These are phyloP conservation scores for Anthoceros angustus DNA, from an alignment of 225 moss, liverwort and hornwort species.

Conservation along the genomic window DNA sequence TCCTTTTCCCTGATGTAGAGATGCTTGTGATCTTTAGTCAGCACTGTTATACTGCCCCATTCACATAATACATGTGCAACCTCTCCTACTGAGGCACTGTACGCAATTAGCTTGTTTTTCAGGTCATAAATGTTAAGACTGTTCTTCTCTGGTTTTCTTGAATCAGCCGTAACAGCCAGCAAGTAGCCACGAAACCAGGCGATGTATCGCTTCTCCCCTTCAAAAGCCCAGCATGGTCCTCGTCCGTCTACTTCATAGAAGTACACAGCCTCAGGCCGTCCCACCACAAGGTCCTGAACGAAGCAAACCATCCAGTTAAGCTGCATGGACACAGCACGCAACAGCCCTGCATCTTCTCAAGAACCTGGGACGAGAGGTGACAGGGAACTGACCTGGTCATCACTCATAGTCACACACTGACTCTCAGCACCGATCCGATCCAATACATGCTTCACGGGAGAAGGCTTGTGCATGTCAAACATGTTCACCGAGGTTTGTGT, in stretches of 20 bases:
- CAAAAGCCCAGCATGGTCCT: conserved; percentile 95
- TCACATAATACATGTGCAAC: conserved; percentile 81
- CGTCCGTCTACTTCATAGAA: conserved; percentile 92
- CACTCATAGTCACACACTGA: conserved; percentile 84
- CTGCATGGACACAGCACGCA: background rate
- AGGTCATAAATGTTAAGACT: conserved; percentile 79
- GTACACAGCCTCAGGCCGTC: conserved; percentile 76
- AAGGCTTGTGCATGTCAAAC: conserved; percentile 73
- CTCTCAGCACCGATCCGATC: conserved; percentile 74
- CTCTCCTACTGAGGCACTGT: conserved; percentile 65
- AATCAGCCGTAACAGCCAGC: conserved; percentile 50
- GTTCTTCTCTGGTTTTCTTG: conserved; percentile 51
- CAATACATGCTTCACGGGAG: conserved; percentile 65
- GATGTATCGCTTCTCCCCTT: conserved; percentile 70
- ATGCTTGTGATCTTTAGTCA: conserved; percentile 70
- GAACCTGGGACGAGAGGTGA: too few species aligned
- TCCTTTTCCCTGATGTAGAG: conserved; percentile 89
- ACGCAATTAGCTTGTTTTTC: conserved; percentile 86
- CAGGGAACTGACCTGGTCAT: conserved; percentile 47
- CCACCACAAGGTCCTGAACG: conserved; percentile 81
- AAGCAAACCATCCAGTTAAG: background rate
- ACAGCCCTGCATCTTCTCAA: background rate
- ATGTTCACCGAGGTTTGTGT: conserved; percentile 60
- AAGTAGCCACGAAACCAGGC: conserved; percentile 98
- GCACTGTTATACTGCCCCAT: conserved; percentile 74